A percentile compares a stretch with the other conserved stretches of the same genome.
These are phyloP conservation scores for Venustampulla echinocandica DNA, from an alignment of 495 filamentous ascomycete species.

Conservation along the genomic window DNA sequence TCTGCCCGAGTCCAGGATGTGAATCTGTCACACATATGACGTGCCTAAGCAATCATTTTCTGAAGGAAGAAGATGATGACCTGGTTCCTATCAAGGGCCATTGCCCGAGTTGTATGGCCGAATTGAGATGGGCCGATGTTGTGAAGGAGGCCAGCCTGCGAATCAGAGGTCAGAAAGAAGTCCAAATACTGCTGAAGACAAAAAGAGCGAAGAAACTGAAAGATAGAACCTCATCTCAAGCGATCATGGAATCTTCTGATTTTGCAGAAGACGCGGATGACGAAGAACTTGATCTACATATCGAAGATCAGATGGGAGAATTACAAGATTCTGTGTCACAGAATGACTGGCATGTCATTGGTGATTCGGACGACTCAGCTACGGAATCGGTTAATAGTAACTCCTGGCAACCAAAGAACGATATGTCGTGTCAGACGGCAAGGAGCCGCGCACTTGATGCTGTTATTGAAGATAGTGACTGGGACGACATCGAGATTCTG, in stretches of 20 bases:
- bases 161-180: slow-evolving; percentile 54
- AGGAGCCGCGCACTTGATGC: slow-evolving; percentile 25
- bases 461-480: slow-evolving; percentile 57
- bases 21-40: slow-evolving; percentile 60
- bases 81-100: slow-evolving; percentile 60
- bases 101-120: slow-evolving; percentile 62
- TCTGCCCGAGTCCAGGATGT: slow-evolving; percentile 63
- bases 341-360: slow-evolving; percentile 11
- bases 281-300: slow-evolving; percentile 13
- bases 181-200: slow-evolving; percentile 55
- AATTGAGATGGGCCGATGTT: slow-evolving; percentile 64
- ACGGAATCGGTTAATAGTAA: slow-evolving; percentile 20
- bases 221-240: slow-evolving; percentile 2
- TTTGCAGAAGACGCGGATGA: slow-evolving; percentile 17
- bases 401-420: slow-evolving; percentile 23
- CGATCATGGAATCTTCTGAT: slow-evolving; percentile 8
- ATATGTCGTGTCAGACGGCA: slow-evolving; percentile 14
- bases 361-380: slow-evolving; percentile 27
- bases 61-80: slow-evolving; percentile 34
- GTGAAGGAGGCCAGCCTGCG: slow-evolving; percentile 75
- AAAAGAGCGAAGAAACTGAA: slow-evolving; percentile 15
- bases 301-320: slow-evolving; percentile 19
- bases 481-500: slow-evolving; percentile 40
- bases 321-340: slow-evolving; percentile 14
- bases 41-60: slow-evolving; percentile 64